These are phyloP conservation scores for Vitis hybrid DNA, from an alignment of 177 flowering plant species.

Conservation along the genomic window DNA sequence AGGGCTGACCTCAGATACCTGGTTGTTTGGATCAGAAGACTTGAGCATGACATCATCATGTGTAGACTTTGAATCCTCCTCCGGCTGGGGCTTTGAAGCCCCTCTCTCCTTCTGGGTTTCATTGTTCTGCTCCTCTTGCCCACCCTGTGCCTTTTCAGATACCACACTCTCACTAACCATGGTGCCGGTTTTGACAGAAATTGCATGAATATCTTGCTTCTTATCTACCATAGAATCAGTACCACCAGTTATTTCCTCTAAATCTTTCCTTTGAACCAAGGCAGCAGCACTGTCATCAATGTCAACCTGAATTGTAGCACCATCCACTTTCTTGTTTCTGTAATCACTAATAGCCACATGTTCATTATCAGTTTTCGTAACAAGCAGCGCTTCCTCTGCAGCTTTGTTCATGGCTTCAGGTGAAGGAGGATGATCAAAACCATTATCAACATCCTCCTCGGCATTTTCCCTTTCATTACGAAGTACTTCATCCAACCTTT, in stretches of 20 bases:
- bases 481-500: slow-evolving; percentile 67
- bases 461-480: slow-evolving; percentile 46
- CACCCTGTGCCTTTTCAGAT: slow-evolving; percentile 25
- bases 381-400: slow-evolving; percentile 12
- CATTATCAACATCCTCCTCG: slow-evolving; percentile 28
- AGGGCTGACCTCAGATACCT: slow-evolving; percentile 93
- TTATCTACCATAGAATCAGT: slow-evolving; percentile 19
- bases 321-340: slow-evolving; percentile 21
- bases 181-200: slow-evolving; percentile 26
- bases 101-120: slow-evolving; percentile 28
- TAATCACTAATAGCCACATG: slow-evolving; percentile 9
- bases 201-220: slow-evolving; percentile 11
- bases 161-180: slow-evolving; percentile 25
- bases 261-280: slow-evolving; percentile 13
- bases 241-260: slow-evolving; percentile 17
- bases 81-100: slow-evolving; percentile 25
- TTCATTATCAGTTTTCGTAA: slow-evolving; percentile 18
- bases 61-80: slow-evolving; percentile 24
- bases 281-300: slow-evolving; percentile 14
- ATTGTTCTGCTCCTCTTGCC: slow-evolving; percentile 23
- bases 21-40: slow-evolving; percentile 42
- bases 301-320: slow-evolving; percentile 25
- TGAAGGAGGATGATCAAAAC: slow-evolving; percentile 20
- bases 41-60: slow-evolving; percentile 24
- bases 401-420: slow-evolving; percentile 18